Conservation (phyloP, 768 basidiomycete genomes). For the Floccularia luteovirens region DNA sequence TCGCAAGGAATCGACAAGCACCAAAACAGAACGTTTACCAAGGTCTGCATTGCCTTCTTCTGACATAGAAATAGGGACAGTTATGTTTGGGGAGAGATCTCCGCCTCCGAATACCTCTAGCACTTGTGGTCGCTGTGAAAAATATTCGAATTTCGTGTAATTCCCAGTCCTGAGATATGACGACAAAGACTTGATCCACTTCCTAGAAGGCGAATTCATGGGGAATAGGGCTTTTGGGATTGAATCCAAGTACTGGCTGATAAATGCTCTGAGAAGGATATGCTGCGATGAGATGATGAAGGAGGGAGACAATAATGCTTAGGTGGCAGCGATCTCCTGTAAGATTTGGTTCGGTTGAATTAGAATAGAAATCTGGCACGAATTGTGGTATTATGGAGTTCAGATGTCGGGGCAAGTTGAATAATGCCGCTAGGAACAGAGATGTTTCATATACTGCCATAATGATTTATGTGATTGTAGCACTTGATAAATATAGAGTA, state of each 20-base stretch:
- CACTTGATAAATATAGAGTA: not conserved
- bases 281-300: slow-evolving; percentile 46
- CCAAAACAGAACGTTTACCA: slow-evolving; percentile 32
- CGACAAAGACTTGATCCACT: slow-evolving; percentile 50
- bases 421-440: slow-evolving; percentile 54
- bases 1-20: slow-evolving; percentile 39
- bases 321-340: slow-evolving; percentile 14
- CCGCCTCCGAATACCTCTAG: slow-evolving; percentile 11
- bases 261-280: slow-evolving; percentile 65
- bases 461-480: not conserved
- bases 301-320: slow-evolving; percentile 39
- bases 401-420: slow-evolving; percentile 54
- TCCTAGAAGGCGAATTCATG: slow-evolving; percentile 20
- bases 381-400: slow-evolving; percentile 56
- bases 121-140: slow-evolving; percentile 26
- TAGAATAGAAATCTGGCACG: slow-evolving; percentile 38
- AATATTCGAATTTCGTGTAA: slow-evolving; percentile 40
- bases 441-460: slow-evolving; percentile 67
- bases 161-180: slow-evolving; percentile 44
- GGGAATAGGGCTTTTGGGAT: slow-evolving; percentile 34
- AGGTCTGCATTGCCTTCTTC: slow-evolving; percentile 7
- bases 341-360: slow-evolving; percentile 14
- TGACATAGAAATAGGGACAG: slow-evolving; percentile 9
- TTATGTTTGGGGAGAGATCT: not conserved
- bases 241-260: slow-evolving; percentile 31